Evolutionary conservation across 108 stramenopile genomes (phyloP).

Genomic region (Bacterosira constricta): DNA sequence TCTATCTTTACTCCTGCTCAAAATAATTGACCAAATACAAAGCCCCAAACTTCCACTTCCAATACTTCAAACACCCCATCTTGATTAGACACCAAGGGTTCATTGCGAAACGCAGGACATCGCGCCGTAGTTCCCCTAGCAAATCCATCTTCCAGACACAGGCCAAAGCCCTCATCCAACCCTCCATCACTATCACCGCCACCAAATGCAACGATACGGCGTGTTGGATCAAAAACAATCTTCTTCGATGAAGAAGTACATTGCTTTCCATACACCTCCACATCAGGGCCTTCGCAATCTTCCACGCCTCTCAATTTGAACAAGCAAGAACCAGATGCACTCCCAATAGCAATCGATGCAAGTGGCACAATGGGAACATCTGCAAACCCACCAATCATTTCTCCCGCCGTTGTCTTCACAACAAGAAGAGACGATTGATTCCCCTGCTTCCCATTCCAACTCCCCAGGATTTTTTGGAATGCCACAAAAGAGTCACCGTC

Average conservation of each 20-base stretch:
- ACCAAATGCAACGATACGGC: conserved; percentile 77
- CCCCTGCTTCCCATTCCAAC: conserved; percentile 30
- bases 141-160: conserved; percentile 84
- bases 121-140: conserved; percentile 71
- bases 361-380: conserved; percentile 57
- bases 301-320: conserved; percentile 14
- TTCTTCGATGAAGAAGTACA: conserved; percentile 38
- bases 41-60: conserved; percentile 78
- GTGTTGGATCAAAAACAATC: conserved; percentile 54
- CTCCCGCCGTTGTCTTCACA: conserved; percentile 61
- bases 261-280: conserved; percentile 41
- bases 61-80: conserved; percentile 65
- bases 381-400: conserved; percentile 81
- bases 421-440: conserved; percentile 67
- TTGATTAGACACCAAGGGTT: conserved; percentile 57
- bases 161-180: conserved; percentile 75
- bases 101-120: conserved; percentile 86
- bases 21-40: conserved; percentile 50
- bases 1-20: too few species aligned
- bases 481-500: conserved; percentile 85
- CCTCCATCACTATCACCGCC: conserved; percentile 50
- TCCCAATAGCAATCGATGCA: conserved; percentile 48
- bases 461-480: conserved; percentile 59
- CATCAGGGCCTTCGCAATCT: neutral
- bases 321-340: conserved; percentile 59